Evolutionary conservation across 192 early-diverging fungal genomes (phyloP).

Genomic region (Rhizophagus sp.): DNA sequence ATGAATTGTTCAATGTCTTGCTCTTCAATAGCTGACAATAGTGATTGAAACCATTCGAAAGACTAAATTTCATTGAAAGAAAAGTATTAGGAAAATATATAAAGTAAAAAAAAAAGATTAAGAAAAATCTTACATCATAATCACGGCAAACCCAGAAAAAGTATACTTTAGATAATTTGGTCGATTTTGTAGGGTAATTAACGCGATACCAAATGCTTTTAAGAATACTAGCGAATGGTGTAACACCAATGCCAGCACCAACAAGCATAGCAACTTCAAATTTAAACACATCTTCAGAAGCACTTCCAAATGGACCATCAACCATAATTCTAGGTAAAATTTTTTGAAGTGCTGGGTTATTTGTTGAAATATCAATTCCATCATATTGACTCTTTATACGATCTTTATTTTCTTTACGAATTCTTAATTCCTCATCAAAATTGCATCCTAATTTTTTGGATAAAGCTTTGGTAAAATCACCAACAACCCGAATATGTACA

Average conservation of each 20-base stretch:
- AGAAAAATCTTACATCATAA: slow-evolving; percentile 34
- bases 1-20: slow-evolving; percentile 62
- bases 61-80: slow-evolving; percentile 34
- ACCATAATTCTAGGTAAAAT: slow-evolving; percentile 58
- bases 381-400: slow-evolving; percentile 27
- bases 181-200: slow-evolving; percentile 54
- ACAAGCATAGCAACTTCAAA: slow-evolving; percentile 68
- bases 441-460: slow-evolving; percentile 68
- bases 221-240: slow-evolving; percentile 72
- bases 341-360: slow-evolving; percentile 32
- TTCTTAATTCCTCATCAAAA: slow-evolving; percentile 38
- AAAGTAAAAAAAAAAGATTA: background rate
- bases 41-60: slow-evolving; percentile 82
- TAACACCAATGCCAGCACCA: slow-evolving; percentile 84
- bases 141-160: slow-evolving; percentile 83
- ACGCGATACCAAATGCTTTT: slow-evolving; percentile 73
- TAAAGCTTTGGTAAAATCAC: slow-evolving; percentile 70
- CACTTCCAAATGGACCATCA: slow-evolving; percentile 73
- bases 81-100: background rate
- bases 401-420: slow-evolving; percentile 38
- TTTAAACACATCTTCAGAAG: slow-evolving; percentile 75
- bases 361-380: slow-evolving; percentile 21
- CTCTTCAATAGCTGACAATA: slow-evolving; percentile 64
- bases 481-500: slow-evolving; percentile 73
- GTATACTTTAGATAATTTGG: slow-evolving; percentile 65